Percentiles rank a stretch among this genome's conserved stretches.
These are phyloP conservation scores for Ophiostoma sp. DNA, from an alignment of 2,329 filamentous ascomycete genomes.

Conservation along the genomic window DNA sequence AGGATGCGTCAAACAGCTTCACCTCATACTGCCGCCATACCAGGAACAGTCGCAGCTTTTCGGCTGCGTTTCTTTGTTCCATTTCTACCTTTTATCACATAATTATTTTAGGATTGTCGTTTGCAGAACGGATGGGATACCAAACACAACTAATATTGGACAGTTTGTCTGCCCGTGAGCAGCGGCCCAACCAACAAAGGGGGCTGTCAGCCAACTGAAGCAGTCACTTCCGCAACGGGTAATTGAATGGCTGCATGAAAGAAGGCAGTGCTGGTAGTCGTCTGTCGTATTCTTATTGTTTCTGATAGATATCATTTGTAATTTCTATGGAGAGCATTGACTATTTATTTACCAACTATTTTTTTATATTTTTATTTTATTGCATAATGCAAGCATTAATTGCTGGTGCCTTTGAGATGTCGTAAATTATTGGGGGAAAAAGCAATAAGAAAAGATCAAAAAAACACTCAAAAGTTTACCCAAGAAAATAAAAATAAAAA, in stretches of 20 bases:
- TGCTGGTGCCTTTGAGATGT: too few relatives aligned
- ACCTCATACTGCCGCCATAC: not conserved
- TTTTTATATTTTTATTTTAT: too few relatives aligned
- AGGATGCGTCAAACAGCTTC: not conserved
- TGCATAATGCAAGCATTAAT: too few relatives aligned
- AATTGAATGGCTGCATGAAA: not conserved
- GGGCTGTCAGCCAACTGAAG: conserved; percentile 5
- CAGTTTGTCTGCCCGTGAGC: not conserved
- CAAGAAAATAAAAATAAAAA: too few relatives aligned
- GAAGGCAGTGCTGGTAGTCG: not conserved
- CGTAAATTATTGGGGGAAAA: too few relatives aligned
- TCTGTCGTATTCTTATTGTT: not conserved
- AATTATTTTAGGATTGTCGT: not conserved
- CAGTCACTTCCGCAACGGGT: conserved; percentile 7
- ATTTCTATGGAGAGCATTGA: not conserved
- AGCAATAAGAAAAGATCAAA: too few relatives aligned
- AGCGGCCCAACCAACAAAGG: conserved; percentile 3
- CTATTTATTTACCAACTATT: too few relatives aligned
- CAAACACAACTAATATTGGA: not conserved
- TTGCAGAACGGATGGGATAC: not conserved
- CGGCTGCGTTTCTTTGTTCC: not conserved
- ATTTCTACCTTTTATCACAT: not conserved
- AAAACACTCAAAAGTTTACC: not conserved
- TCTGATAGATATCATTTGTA: not conserved
- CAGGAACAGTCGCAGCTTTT: not conserved